Percentiles rank a stretch among this genome's conserved stretches.
Conservation (phyloP, 306 rosid genomes). For the Cicer yamashitae region DNA sequence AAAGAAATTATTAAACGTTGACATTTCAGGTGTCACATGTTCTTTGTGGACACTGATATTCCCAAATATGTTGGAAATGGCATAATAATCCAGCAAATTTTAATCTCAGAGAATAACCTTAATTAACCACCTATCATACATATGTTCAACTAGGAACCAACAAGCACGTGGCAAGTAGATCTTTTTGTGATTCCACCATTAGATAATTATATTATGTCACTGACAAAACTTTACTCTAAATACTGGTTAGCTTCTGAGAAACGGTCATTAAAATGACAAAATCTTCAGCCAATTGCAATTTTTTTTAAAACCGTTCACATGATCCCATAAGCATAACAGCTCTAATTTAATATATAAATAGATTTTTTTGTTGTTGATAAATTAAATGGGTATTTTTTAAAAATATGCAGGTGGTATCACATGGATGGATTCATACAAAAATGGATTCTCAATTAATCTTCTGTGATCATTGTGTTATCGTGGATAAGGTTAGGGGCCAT, state of each 20-base stretch:
- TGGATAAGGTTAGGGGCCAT: slow-evolving; percentile 4
- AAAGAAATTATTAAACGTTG: slow-evolving; percentile 18
- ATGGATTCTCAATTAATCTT: slow-evolving; percentile 37
- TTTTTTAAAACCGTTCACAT: slow-evolving; percentile 47
- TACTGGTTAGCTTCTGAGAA: slow-evolving; percentile 58
- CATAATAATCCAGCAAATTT: slow-evolving; percentile 37
- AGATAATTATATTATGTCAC: slow-evolving; percentile 42
- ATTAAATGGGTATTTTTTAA: slow-evolving; percentile 28
- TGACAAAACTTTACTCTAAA: slow-evolving; percentile 26
- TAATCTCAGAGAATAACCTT: slow-evolving; percentile 17
- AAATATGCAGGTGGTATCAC: slow-evolving; percentile 53
- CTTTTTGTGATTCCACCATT: slow-evolving; percentile 36
- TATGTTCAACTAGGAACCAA: slow-evolving; percentile 44
- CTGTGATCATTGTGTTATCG: neutral
- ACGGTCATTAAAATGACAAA: slow-evolving; percentile 60
- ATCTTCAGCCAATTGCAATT: slow-evolving; percentile 44
- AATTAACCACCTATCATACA: slow-evolving; percentile 42
- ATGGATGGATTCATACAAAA: slow-evolving; percentile 46
- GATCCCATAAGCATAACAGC: slow-evolving; percentile 61
- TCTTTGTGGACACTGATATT: slow-evolving; percentile 42
- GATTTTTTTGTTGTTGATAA: neutral
- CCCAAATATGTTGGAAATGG: slow-evolving; percentile 50
- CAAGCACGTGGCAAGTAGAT: slow-evolving; percentile 64
- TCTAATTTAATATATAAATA: slow-evolving; percentile 37
- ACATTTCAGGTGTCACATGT: slow-evolving; percentile 51